These are phyloP conservation scores for Parietichytrium sp. DNA, from an alignment of 108 stramenopile genomes.

Conservation along the genomic window DNA sequence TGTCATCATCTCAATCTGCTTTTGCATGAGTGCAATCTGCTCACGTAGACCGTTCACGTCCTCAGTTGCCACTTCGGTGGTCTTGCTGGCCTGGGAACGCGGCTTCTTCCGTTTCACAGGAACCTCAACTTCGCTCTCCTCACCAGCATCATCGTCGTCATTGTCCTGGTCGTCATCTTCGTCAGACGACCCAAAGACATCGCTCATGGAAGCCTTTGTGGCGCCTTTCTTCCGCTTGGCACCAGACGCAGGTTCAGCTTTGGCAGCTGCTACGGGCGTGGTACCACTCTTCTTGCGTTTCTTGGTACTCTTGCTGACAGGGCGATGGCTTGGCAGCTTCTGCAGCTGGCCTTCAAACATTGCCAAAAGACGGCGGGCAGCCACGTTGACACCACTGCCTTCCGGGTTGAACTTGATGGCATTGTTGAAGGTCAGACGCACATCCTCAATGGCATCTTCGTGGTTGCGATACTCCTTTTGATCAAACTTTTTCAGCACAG, in stretches of 20 bases:
- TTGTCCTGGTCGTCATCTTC: slow-evolving; percentile 32
- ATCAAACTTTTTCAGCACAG: slow-evolving; percentile 50
- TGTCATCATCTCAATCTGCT: slow-evolving; percentile 6
- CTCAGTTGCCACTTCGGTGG: neutral
- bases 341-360: slow-evolving; percentile 20
- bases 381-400: slow-evolving; percentile 68
- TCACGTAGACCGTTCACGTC: slow-evolving; percentile 9
- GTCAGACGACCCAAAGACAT: neutral
- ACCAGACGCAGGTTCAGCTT: neutral
- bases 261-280: neutral
- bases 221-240: neutral
- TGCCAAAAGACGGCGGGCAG: slow-evolving; percentile 63
- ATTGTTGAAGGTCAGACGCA: slow-evolving; percentile 71
- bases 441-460: slow-evolving; percentile 51
- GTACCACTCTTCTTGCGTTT: slow-evolving; percentile 7
- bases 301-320: no score
- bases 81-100: neutral
- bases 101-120: neutral
- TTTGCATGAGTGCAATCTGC: neutral
- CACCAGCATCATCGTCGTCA: slow-evolving; percentile 2
- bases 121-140: slow-evolving; percentile 11
- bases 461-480: slow-evolving; percentile 45
- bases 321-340: no score
- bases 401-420: slow-evolving; percentile 87
- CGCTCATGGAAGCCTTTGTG: no score